These are phyloP conservation scores for Collybia sordida DNA, from an alignment of 768 basidiomycete species.

Conservation along the genomic window DNA sequence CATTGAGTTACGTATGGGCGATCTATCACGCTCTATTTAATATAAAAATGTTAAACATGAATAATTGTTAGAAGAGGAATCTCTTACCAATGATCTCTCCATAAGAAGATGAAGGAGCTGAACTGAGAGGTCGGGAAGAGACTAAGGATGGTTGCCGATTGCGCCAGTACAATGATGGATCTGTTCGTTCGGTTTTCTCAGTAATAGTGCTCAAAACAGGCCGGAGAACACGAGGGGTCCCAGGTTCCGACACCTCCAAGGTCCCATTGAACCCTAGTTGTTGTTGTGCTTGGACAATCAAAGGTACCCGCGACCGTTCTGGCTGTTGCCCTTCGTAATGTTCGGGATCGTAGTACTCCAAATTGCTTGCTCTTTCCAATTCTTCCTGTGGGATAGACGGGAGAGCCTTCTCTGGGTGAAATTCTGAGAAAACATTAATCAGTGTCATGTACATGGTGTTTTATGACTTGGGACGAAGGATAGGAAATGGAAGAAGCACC, in stretches of 20 bases:
- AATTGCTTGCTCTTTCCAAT: constrained; percentile 13
- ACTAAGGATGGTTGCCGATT: constrained; percentile 35
- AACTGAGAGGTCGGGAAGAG: constrained; percentile 38
- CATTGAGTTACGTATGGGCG: constrained; percentile 9
- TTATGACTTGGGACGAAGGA: constrained; percentile 11
- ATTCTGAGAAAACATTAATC: constrained; percentile 9
- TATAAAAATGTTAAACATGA: not conserved
- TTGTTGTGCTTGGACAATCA: constrained; percentile 63
- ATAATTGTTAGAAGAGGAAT: not conserved
- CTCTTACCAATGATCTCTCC: constrained; percentile 59
- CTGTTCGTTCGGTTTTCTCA: constrained; percentile 67
- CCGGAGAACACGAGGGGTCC: constrained; percentile 23
- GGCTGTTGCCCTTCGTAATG: constrained; percentile 18
- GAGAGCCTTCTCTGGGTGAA: constrained; percentile 13
- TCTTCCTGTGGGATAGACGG: constrained; percentile 18
- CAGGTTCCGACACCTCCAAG: constrained; percentile 30
- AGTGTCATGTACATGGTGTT: constrained; percentile 4
- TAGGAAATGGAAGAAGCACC: constrained; percentile 50
- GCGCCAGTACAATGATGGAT: constrained; percentile 50
- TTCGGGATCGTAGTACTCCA: constrained; percentile 18
- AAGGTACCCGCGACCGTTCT: constrained; percentile 50
- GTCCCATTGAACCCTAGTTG: constrained; percentile 28
- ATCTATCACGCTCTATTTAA: not conserved
- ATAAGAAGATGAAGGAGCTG: constrained; percentile 57
- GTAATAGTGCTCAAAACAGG: constrained; percentile 62